These are phyloP conservation scores for Toxicodendron radicans DNA, from an alignment of 345 rosid genomes.

Conservation along the genomic window DNA sequence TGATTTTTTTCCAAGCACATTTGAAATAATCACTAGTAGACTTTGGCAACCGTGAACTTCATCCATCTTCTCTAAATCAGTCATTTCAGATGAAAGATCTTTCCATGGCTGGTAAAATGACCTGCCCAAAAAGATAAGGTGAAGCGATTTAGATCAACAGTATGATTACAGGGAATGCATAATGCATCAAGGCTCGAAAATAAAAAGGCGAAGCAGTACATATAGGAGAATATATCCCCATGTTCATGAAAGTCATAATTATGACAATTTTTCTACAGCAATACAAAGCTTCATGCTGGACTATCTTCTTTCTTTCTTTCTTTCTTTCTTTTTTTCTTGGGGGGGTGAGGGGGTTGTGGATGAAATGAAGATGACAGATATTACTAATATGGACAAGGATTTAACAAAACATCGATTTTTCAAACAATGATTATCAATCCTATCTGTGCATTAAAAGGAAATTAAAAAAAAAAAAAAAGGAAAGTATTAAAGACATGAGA, in stretches of 20 bases:
- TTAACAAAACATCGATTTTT: neutral
- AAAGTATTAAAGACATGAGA: neutral
- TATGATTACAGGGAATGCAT: neutral
- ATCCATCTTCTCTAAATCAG: constrained; percentile 47
- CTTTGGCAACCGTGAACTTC: constrained; percentile 66
- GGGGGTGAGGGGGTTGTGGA: too few relatives aligned
- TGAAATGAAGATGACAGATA: neutral
- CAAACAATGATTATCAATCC: neutral
- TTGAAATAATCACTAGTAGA: constrained; percentile 44
- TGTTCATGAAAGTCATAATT: neutral
- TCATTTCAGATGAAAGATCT: constrained; percentile 45
- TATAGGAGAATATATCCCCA: neutral
- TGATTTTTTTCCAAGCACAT: constrained; percentile 41
- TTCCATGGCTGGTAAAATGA: constrained; percentile 68
- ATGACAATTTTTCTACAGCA: neutral
- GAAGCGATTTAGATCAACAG: neutral
- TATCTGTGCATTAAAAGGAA: neutral
- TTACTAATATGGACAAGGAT: too few relatives aligned
- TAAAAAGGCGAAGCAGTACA: neutral
- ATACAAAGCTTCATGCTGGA: neutral
- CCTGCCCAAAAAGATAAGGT: constrained; percentile 42
- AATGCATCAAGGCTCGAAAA: neutral
- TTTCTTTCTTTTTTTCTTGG: too few relatives aligned
- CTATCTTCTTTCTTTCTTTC: too few relatives aligned
- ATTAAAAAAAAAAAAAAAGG: neutral